These are phyloP conservation scores for Microascus cirrosus DNA, from an alignment of 2,329 filamentous ascomycete species.

Conservation along the genomic window DNA sequence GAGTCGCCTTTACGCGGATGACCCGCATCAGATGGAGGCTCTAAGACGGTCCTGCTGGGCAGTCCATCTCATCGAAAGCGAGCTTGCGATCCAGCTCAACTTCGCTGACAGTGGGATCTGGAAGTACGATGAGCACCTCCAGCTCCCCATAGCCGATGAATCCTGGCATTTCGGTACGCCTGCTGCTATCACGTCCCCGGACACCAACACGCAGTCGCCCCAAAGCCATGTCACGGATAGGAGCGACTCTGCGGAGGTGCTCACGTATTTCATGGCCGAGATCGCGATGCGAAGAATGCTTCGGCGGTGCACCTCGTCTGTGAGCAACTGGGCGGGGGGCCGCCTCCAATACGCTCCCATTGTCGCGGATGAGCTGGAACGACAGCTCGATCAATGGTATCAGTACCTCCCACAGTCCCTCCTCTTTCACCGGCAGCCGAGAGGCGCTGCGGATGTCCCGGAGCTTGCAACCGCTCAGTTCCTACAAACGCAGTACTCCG, in stretches of 20 bases:
- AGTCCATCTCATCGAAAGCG: slow-evolving; percentile 15
- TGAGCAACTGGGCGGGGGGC: slow-evolving; percentile 10
- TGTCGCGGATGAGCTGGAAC: slow-evolving; percentile 17
- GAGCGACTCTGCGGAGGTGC: slow-evolving; percentile 7
- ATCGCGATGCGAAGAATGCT: slow-evolving; percentile 21
- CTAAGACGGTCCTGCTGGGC: slow-evolving; percentile 12
- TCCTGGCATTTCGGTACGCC: slow-evolving; percentile 13
- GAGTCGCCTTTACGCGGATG: slow-evolving; percentile 3
- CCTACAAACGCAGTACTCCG: slow-evolving; percentile 16
- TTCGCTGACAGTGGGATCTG: slow-evolving; percentile 16
- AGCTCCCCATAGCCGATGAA: slow-evolving; percentile 12
- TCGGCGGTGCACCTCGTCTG: slow-evolving; percentile 15
- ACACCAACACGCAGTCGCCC: background rate
- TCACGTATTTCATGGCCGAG: slow-evolving; percentile 18
- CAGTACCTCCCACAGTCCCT: slow-evolving; percentile 16
- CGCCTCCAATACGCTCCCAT: slow-evolving; percentile 14
- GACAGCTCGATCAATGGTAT: slow-evolving; percentile 22
- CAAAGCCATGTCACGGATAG: background rate
- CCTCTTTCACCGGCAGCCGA: slow-evolving; percentile 11
- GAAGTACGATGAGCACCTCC: slow-evolving; percentile 14
- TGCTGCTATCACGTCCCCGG: background rate
- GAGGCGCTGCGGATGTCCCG: background rate
- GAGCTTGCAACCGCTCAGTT: background rate
- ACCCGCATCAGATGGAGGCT: slow-evolving; percentile 9
- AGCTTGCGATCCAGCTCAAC: slow-evolving; percentile 15